A percentile compares a stretch with the other conserved stretches of the same genome.
phyloP scores from a whole-genome alignment of 2,329 filamentous ascomycete genomes.

The Mycosphaerella arachidis region DNA sequence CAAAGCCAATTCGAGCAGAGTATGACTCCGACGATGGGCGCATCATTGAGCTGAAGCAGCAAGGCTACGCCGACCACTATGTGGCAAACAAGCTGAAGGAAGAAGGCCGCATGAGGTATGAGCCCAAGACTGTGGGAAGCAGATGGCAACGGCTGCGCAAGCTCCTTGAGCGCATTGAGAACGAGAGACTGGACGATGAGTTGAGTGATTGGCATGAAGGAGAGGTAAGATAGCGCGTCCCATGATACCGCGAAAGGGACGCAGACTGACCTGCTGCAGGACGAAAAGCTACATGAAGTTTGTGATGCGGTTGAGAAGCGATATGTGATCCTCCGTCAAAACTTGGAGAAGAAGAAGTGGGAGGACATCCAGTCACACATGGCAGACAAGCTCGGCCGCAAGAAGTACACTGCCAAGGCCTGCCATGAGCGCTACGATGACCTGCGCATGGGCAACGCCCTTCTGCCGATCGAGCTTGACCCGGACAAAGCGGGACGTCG shows the following conservation, averaged over 20 bases:
- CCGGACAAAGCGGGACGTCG: slow-evolving; percentile 38
- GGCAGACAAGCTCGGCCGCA: slow-evolving; percentile 35
- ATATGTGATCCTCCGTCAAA: slow-evolving; percentile 38
- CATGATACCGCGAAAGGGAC: background rate
- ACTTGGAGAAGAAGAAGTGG: slow-evolving; percentile 43
- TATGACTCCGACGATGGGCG: slow-evolving; percentile 48
- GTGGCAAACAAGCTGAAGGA: slow-evolving; percentile 41
- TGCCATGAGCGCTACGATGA: slow-evolving; percentile 42
- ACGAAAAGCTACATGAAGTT: slow-evolving; percentile 41
- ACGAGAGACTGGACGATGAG: slow-evolving; percentile 44
- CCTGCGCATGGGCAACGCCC: slow-evolving; percentile 41
- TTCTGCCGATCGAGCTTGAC: slow-evolving; percentile 42
- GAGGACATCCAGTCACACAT: slow-evolving; percentile 32
- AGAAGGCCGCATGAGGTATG: slow-evolving; percentile 42
- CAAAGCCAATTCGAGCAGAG: slow-evolving; percentile 41
- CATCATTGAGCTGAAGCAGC: slow-evolving; percentile 41
- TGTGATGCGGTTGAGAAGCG: slow-evolving; percentile 41
- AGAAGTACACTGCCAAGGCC: slow-evolving; percentile 44
- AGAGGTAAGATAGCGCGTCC: slow-evolving; percentile 38
- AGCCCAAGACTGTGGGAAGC: slow-evolving; percentile 45
- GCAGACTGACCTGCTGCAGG: slow-evolving; percentile 31
- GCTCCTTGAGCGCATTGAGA: slow-evolving; percentile 40
- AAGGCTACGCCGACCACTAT: slow-evolving; percentile 41
- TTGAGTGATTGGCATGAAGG: slow-evolving; percentile 47
- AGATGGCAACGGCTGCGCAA: slow-evolving; percentile 45